Base-by-base conservation (phyloP, 1,284 basidiomycete genomes). In the Rhizoctonia solani region DNA sequence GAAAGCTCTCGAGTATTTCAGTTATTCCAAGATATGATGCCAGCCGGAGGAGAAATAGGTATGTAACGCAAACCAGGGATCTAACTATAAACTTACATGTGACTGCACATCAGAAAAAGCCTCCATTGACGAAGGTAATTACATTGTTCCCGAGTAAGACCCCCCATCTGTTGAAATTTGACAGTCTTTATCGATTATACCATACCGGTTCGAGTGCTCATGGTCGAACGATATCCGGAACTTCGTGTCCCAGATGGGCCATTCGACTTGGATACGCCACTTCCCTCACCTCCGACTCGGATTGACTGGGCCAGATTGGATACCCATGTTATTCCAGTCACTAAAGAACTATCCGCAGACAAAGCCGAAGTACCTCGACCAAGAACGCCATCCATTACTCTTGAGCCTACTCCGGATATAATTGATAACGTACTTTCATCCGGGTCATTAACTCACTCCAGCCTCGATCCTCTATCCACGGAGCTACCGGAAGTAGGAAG, bases 1-100 rank as follows among this genome's bases (percentile, higher is more conserved):
- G 96, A 99, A 78, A 93, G 90, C 72, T 81, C 85, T 70, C 98
- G 95, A 78, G 91, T 98, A 70, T 83, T 95, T n/a, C 83, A 83
- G 8, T 81, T 93, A 72, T 95, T 98, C 76, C 90, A 90, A 73
- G 88, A 92, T 68, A 82, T 84, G 65, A 81, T 94, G 34, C 88
- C 91, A 0, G 72, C 74, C 11, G 85, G 81, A 3, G 85, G 81
- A 3, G 87, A 91, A 75, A 82, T 90, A 63, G 88, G 87, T 88
- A 69, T 72, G 82, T 68, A 11, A 23, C 42, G 29, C 21, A 5
- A 21, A 4, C 21, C 23, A 13, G 23, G 5, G 2, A 14, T 49
- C 46, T 8, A 27, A 50, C 16, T 47, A 9, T 39, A 23, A 6
- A 53, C 50, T 30, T n/a, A 27, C 29, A 32, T 11, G 21, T 41